Conservation (phyloP, 1,139 yeast species). For the Kluyveromyces marxianus region DNA sequence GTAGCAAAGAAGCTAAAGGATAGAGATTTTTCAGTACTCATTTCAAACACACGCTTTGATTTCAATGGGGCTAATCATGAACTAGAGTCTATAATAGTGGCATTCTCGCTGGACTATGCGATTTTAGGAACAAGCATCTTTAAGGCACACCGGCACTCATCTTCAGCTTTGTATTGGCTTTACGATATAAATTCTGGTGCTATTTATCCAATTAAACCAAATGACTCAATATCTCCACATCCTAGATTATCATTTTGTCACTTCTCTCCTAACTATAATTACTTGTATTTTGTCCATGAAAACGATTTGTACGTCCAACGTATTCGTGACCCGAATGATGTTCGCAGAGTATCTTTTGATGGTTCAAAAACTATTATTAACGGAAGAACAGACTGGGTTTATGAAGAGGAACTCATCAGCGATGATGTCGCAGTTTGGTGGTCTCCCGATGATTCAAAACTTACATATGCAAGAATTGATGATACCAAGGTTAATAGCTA, state of each 20-base stretch:
- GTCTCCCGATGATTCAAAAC: slow-evolving; percentile 61
- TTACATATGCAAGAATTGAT: slow-evolving; percentile 61
- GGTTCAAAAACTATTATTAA: slow-evolving; percentile 66
- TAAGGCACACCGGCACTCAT: slow-evolving; percentile 71
- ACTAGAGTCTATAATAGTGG: slow-evolving; percentile 22
- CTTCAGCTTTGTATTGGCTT: slow-evolving; percentile 60
- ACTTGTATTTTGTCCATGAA: slow-evolving; percentile 59
- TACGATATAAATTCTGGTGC: slow-evolving; percentile 36
- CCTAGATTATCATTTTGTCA: slow-evolving; percentile 42
- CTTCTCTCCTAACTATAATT: slow-evolving; percentile 69
- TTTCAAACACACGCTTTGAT: slow-evolving; percentile 19
- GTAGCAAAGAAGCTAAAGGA: slow-evolving; percentile 25
- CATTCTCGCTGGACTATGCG: slow-evolving; percentile 24
- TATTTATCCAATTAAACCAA: slow-evolving; percentile 37
- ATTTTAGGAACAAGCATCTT: slow-evolving; percentile 30
- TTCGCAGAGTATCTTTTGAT: slow-evolving; percentile 53
- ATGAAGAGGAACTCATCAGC: slow-evolving; percentile 82
- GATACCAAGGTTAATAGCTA: slow-evolving; percentile 65
- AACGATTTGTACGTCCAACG: slow-evolving; percentile 56
- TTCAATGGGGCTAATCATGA: slow-evolving; percentile 19
- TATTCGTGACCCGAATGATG: slow-evolving; percentile 35
- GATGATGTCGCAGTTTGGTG: slow-evolving; percentile 75
- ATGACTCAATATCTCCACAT: slow-evolving; percentile 22
- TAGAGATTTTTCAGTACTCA: slow-evolving; percentile 11
- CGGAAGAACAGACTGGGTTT: slow-evolving; percentile 94